These are phyloP conservation scores for Botrytis deweyae DNA, from an alignment of 2,329 filamentous ascomycete species.

Conservation along the genomic window DNA sequence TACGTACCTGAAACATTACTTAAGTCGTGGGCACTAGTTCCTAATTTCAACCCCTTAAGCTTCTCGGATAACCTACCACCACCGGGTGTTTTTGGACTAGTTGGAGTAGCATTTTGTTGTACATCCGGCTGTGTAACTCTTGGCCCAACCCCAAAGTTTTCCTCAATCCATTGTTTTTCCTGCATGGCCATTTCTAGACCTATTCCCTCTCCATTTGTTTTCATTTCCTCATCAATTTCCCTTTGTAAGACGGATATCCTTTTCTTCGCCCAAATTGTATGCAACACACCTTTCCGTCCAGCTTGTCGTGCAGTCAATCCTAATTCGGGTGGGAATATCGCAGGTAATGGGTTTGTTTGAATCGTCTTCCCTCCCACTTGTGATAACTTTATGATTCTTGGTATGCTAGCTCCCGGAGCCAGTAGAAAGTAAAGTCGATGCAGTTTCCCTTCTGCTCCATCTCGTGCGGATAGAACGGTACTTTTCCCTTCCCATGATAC, in stretches of 20 bases:
- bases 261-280: slow-evolving; percentile 84
- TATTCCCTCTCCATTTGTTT: slow-evolving; percentile 74
- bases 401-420: slow-evolving; percentile 68
- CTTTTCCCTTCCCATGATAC: slow-evolving; percentile 83
- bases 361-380: slow-evolving; percentile 47
- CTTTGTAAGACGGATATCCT: slow-evolving; percentile 70
- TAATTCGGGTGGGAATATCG: slow-evolving; percentile 78
- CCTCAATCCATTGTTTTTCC: slow-evolving; percentile 82
- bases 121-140: slow-evolving; percentile 34
- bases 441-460: slow-evolving; percentile 43
- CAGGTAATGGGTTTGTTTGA: slow-evolving; percentile 76
- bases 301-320: slow-evolving; percentile 64
- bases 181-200: slow-evolving; percentile 80
- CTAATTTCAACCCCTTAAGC: slow-evolving; percentile 73
- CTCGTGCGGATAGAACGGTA: slow-evolving; percentile 58
- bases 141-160: slow-evolving; percentile 59
- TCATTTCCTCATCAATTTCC: slow-evolving; percentile 74
- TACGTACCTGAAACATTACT: slow-evolving; percentile 53
- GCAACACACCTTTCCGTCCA: slow-evolving; percentile 77
- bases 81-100: slow-evolving; percentile 61
- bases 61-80: slow-evolving; percentile 74
- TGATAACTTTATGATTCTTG: slow-evolving; percentile 67
- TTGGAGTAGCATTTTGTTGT: slow-evolving; percentile 44
- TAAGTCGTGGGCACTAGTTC: slow-evolving; percentile 68
- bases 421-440: slow-evolving; percentile 76